phyloP scores from a whole-genome alignment of 2,329 filamentous ascomycete genomes.

The Passalora sequoiae region DNA sequence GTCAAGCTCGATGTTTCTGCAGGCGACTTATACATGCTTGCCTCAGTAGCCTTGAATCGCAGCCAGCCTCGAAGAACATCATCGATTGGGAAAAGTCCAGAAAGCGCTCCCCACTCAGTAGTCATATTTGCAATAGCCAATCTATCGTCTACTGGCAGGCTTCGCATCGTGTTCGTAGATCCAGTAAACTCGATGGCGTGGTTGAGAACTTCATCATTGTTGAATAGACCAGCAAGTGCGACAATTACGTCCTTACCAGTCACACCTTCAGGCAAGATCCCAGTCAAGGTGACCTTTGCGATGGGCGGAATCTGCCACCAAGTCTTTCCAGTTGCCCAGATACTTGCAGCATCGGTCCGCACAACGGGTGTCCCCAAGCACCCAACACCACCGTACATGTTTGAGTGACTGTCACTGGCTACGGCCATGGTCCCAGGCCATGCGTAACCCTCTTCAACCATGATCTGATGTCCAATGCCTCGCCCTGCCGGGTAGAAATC shows the following conservation, averaged over 20 bases:
- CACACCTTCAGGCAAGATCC: conserved; percentile 69
- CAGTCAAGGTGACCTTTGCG: conserved; percentile 72
- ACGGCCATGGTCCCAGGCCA: conserved; percentile 85
- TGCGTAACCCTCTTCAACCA: conserved; percentile 77
- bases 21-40: conserved; percentile 55
- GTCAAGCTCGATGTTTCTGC: conserved; percentile 45
- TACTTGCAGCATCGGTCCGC: conserved; percentile 76
- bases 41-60: conserved; percentile 66
- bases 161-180: conserved; percentile 68
- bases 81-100: conserved; percentile 78
- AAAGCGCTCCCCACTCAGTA: conserved; percentile 72
- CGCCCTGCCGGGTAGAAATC: conserved; percentile 70
- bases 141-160: conserved; percentile 65
- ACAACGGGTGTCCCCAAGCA: conserved; percentile 77
- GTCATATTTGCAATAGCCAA: conserved; percentile 77
- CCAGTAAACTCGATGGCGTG: conserved; percentile 86
- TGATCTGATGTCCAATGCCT: conserved; percentile 87
- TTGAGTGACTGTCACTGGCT: conserved; percentile 71
- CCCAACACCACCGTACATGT: conserved; percentile 77
- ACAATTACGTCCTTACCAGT: conserved; percentile 94
- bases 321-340: conserved; percentile 76
- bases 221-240: conserved; percentile 79
- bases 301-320: conserved; percentile 90
- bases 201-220: conserved; percentile 82
- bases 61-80: conserved; percentile 66